Percentiles rank a stretch among this genome's conserved stretches.
These are phyloP conservation scores for Xenoacremonium recifei DNA, from an alignment of 2,329 filamentous ascomycete species.

Conservation along the genomic window DNA sequence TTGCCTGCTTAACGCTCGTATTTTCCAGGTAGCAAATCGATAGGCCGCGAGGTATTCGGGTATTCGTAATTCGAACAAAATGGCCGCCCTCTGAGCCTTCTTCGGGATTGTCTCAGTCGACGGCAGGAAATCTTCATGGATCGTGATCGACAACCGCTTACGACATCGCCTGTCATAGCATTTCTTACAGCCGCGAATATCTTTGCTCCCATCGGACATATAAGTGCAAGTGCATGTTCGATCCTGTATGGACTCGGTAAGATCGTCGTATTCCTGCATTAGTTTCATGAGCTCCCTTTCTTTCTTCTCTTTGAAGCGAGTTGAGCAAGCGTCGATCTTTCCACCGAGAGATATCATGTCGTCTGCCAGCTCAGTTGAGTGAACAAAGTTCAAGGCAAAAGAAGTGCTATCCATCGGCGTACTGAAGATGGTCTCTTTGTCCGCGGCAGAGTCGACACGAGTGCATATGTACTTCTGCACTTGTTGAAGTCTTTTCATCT, in stretches of 20 bases:
- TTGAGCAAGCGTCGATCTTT: constrained; percentile 4
- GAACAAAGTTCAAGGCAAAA: constrained; percentile 7
- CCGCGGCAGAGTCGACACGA: constrained; percentile 12
- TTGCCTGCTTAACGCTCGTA: constrained; percentile 9
- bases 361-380: neutral
- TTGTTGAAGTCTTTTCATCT: constrained; percentile 49
- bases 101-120: neutral
- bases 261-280: constrained; percentile 11
- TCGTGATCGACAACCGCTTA: constrained; percentile 12
- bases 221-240: constrained; percentile 15
- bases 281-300: neutral
- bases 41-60: constrained; percentile 42
- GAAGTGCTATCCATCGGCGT: constrained; percentile 24
- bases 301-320: neutral
- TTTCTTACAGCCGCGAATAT: constrained; percentile 9
- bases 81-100: constrained; percentile 30
- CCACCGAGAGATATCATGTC: neutral
- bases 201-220: neutral
- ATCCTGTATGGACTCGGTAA: constrained; percentile 9
- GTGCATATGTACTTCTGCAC: constrained; percentile 20
- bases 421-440: constrained; percentile 46
- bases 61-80: constrained; percentile 49
- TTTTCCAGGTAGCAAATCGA: constrained; percentile 11
- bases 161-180: constrained; percentile 14
- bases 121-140: constrained; percentile 25